A percentile compares a stretch with the other conserved stretches of the same genome.
These are phyloP conservation scores for Pseudevernia furfuracea DNA, from an alignment of 495 filamentous ascomycete genomes.

Conservation along the genomic window DNA sequence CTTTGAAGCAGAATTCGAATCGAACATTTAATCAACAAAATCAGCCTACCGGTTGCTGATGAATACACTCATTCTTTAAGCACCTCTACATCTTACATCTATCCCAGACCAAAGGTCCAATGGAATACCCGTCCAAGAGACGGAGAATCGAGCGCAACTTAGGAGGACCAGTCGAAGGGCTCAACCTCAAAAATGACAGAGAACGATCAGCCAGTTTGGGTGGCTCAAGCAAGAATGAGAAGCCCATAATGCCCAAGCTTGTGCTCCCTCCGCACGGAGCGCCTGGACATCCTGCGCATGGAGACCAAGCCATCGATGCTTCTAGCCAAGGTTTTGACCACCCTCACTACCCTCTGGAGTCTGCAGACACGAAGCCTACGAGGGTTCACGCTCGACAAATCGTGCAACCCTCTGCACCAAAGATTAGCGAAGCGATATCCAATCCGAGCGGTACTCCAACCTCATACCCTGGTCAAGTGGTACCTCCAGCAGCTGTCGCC, in stretches of 20 bases:
- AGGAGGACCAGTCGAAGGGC: slow-evolving; percentile 1
- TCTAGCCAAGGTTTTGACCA: slow-evolving; percentile 5
- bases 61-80: slow-evolving; percentile 9
- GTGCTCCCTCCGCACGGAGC: slow-evolving; percentile 11
- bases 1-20: slow-evolving; percentile 10
- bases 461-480: slow-evolving; percentile 17
- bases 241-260: slow-evolving; percentile 14
- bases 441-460: neutral
- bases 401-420: neutral
- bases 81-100: neutral
- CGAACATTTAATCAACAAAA: slow-evolving; percentile 9
- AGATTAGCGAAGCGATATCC: neutral
- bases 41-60: slow-evolving; percentile 12
- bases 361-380: neutral
- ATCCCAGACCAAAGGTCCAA: slow-evolving; percentile 12
- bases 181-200: slow-evolving; percentile 13
- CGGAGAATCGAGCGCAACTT: slow-evolving; percentile 20
- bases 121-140: slow-evolving; percentile 27
- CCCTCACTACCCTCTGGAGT: slow-evolving; percentile 10
- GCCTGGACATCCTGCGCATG: slow-evolving; percentile 11
- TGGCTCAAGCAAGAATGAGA: slow-evolving; percentile 13
- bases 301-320: neutral
- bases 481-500: slow-evolving; percentile 19
- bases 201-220: slow-evolving; percentile 13
- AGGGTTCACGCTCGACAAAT: slow-evolving; percentile 6